phyloP scores from a whole-genome alignment of 352 stramenopile species.

The Globisporangium recalcitrans region DNA sequence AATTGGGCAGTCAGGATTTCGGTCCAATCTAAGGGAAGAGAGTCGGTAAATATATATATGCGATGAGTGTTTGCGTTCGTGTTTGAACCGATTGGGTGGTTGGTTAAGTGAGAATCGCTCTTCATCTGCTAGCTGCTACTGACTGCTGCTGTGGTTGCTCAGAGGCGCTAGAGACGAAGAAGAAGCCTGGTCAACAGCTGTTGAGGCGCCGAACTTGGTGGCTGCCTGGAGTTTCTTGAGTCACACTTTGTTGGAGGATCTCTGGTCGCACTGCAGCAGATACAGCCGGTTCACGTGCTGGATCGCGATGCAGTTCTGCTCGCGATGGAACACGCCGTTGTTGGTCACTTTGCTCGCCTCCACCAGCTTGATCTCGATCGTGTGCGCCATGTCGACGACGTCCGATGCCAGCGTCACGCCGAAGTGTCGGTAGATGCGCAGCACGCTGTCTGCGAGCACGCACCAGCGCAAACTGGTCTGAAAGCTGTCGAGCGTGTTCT shows the following conservation, averaged over 20 bases:
- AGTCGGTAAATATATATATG: conserved; percentile 9
- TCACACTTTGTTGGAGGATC: conserved; percentile 37
- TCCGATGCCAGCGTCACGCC: conserved; percentile 62
- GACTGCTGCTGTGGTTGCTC: neutral
- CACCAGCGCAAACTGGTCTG: conserved; percentile 67
- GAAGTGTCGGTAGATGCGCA: conserved; percentile 73
- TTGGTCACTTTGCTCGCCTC: conserved; percentile 21
- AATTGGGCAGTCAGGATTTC: conserved; percentile 38
- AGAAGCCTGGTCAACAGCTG: neutral
- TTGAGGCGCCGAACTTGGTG: conserved; percentile 24
- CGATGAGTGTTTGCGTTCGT: neutral
- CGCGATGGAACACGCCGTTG: conserved; percentile 14
- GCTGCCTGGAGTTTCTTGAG: conserved; percentile 62
- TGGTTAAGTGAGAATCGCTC: too few species aligned
- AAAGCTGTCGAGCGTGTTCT: conserved; percentile 55
- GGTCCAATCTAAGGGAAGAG: conserved; percentile 23
- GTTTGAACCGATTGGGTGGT: neutral
- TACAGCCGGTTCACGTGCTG: conserved; percentile 39
- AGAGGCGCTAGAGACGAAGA: neutral
- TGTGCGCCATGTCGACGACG: conserved; percentile 45
- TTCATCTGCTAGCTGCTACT: too few species aligned
- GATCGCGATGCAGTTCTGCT: conserved; percentile 35
- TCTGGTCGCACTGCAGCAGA: conserved; percentile 55
- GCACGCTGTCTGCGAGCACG: conserved; percentile 50
- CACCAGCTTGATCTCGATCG: conserved; percentile 41